Percentiles rank a stretch among this genome's conserved stretches.
Conservation (phyloP, 2,329 filamentous ascomycete genomes). For the Diaporthe sp. region DNA sequence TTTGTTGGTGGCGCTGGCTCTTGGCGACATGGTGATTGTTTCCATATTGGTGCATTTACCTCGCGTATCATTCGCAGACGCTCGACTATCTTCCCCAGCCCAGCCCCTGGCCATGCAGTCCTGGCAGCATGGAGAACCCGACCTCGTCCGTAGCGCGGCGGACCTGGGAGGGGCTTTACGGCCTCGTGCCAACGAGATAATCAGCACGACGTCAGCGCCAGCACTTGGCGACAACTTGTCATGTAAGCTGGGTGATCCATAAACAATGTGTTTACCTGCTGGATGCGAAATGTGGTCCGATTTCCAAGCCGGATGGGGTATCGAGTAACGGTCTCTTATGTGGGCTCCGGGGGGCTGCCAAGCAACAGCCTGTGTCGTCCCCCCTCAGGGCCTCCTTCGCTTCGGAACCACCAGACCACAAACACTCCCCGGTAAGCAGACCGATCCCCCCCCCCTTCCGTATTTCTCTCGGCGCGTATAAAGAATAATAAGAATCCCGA, state of each 20-base stretch:
- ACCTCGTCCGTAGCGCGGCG: slow-evolving; percentile 11
- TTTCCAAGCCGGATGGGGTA: slow-evolving; percentile 32
- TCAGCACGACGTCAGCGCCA: slow-evolving; percentile 28
- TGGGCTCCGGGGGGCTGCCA: slow-evolving; percentile 31
- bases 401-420: slow-evolving; percentile 22
- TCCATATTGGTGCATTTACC: not conserved
- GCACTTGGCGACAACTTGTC: slow-evolving; percentile 29
- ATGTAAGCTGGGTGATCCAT: slow-evolving; percentile 23
- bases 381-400: slow-evolving; percentile 10
- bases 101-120: not conserved
- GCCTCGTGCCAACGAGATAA: slow-evolving; percentile 26
- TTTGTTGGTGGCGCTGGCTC: slow-evolving; percentile 14
- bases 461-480: slow-evolving; percentile 2
- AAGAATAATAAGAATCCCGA: slow-evolving; percentile 22
- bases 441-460: too few species aligned
- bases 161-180: not conserved
- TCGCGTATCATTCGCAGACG: not conserved
- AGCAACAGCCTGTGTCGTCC: slow-evolving; percentile 31
- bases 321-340: slow-evolving; percentile 22
- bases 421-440: not conserved
- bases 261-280: slow-evolving; percentile 9
- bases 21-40: slow-evolving; percentile 26
- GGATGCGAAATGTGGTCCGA: slow-evolving; percentile 20
- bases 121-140: slow-evolving; percentile 6
- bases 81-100: slow-evolving; percentile 15